Evolutionary conservation across 139 green algal species (phyloP), one percentile per base, ranked within the genome.

Genomic region (Closterium sp.): DNA sequence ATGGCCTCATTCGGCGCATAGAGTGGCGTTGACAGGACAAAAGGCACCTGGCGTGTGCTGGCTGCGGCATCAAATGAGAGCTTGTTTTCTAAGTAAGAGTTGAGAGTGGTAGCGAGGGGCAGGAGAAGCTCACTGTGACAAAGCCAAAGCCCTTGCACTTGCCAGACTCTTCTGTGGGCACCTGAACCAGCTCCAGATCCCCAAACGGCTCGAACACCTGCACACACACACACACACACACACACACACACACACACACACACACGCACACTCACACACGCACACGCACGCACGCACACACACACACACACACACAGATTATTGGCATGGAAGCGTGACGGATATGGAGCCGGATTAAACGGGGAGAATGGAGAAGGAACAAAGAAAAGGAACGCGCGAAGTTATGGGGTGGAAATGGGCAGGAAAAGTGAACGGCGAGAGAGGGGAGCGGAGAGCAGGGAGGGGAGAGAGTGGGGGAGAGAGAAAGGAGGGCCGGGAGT

Each of bases 201-300:
- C 97, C 97, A 96, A 98, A 99, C 0, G 97, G 96, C 84, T 96
- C 96, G 89, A 98, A 98, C n/a, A 98, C 95, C 90, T 94, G 91
- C 83, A 86, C 21, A 32, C 1, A 87, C 31, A 4, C 84, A 76
- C 16, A 76, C 12, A 9, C 38, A 66, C 38, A 66, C 4, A 12
- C 38, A 66, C 38, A 76, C 16, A 12, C 55, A 76, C 55, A 76
- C 55, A 4, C 55, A 76, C 55, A 76, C 10, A 12, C 10, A 76
- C 55, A 76, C 55, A 28, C 16, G 25, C 55, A 76, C 55, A 12
- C 3, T 28, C 55, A 28, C 55, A 28, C 10, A 28, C 55, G 25
- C 55, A 76, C 55, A 19, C 55, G 25, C 16, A 28, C 55, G 25
- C 55, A 76, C 21, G 38, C 4, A 66, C 36, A 55, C 36, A 4